A percentile compares a stretch with the other conserved stretches of the same genome.
phyloP scores from a whole-genome alignment of 768 basidiomycete genomes.

The Lactarius hatsudake region DNA sequence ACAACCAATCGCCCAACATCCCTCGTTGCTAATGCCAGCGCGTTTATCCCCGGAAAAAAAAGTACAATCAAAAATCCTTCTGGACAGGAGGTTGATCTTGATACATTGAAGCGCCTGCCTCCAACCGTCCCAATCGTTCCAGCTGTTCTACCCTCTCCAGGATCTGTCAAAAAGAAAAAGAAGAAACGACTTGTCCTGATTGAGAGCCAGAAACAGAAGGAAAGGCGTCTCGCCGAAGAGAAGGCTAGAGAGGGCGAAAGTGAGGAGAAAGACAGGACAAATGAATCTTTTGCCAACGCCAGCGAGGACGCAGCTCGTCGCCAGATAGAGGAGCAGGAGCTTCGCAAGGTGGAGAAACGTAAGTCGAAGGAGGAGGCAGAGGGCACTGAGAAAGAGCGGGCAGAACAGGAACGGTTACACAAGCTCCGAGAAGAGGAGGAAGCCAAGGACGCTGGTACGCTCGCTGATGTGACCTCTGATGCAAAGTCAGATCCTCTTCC shows the following conservation, averaged over 20 bases:
- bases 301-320: slow-evolving; percentile 32
- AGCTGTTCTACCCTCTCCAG: slow-evolving; percentile 31
- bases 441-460: slow-evolving; percentile 31
- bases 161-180: slow-evolving; percentile 10
- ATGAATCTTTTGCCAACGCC: slow-evolving; percentile 26
- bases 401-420: slow-evolving; percentile 37
- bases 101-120: slow-evolving; percentile 49
- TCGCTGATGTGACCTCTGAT: slow-evolving; percentile 31
- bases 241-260: slow-evolving; percentile 47
- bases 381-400: slow-evolving; percentile 24
- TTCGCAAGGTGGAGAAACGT: slow-evolving; percentile 31
- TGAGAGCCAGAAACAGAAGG: slow-evolving; percentile 59
- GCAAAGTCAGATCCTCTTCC: slow-evolving; percentile 29
- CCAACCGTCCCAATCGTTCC: slow-evolving; percentile 41
- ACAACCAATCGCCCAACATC: slow-evolving; percentile 38
- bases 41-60: slow-evolving; percentile 60
- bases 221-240: slow-evolving; percentile 46
- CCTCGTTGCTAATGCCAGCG: slow-evolving; percentile 59
- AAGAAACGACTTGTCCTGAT: slow-evolving; percentile 48
- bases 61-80: slow-evolving; percentile 34
- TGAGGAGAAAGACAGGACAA: slow-evolving; percentile 42
- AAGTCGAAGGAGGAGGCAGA: not conserved
- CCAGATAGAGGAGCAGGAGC: slow-evolving; percentile 34
- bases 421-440: slow-evolving; percentile 27
- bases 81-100: slow-evolving; percentile 63